phyloP scores from a whole-genome alignment of 179 eudicot species.

The Spergularia azorica region DNA sequence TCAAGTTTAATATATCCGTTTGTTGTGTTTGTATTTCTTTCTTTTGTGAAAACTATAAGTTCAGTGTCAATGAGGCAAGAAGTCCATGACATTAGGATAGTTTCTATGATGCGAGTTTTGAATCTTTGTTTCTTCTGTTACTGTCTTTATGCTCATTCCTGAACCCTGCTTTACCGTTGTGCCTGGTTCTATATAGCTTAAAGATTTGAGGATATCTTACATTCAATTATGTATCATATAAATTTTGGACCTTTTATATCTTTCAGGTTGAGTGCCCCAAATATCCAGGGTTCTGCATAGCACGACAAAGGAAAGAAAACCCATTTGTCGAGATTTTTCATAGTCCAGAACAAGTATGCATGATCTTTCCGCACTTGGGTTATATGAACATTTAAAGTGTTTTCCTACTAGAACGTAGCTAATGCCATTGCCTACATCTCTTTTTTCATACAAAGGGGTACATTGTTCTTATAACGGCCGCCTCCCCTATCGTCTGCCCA shows the following conservation, averaged over 20 bases:
- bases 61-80: not conserved
- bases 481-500: not conserved
- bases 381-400: conserved; percentile 2
- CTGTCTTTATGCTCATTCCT: not conserved
- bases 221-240: not conserved
- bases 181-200: not conserved
- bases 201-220: not conserved
- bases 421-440: not conserved
- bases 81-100: not conserved
- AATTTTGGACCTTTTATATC: conserved; percentile 6
- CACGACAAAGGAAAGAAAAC: conserved; percentile 82
- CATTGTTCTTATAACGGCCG: not conserved
- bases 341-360: conserved; percentile 82
- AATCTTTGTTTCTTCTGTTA: not conserved
- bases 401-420: not conserved
- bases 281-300: conserved; percentile 91
- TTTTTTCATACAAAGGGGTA: not conserved
- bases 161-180: too few relatives aligned
- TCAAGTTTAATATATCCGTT: not conserved
- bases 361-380: not conserved
- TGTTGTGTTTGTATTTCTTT: not conserved
- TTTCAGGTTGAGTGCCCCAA: conserved; percentile 96
- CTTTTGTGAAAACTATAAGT: not conserved
- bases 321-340: conserved; percentile 91
- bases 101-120: not conserved